A percentile compares a stretch with the other conserved stretches of the same genome.
Evolutionary conservation across 2,329 filamentous ascomycete species (phyloP).

Genomic region (Beauveria medogensis): DNA sequence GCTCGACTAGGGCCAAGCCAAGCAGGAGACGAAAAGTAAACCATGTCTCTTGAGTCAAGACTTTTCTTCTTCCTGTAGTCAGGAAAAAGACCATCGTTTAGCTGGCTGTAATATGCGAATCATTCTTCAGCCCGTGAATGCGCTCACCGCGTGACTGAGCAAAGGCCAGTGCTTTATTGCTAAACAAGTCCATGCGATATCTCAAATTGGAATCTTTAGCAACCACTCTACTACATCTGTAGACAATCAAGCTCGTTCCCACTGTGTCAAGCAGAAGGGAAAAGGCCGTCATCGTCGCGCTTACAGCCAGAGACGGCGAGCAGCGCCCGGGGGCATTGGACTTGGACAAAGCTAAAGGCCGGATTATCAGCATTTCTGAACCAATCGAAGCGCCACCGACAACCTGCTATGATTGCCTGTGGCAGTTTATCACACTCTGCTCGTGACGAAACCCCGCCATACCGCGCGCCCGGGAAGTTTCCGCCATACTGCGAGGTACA

Average conservation of each 20-base stretch:
- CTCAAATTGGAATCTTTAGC: not conserved
- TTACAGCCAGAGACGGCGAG: conserved; percentile 31
- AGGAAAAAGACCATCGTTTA: too few relatives aligned
- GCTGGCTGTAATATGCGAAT: too few relatives aligned
- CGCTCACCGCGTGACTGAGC: too few relatives aligned
- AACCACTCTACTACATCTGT: not conserved
- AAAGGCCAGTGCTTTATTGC: too few relatives aligned
- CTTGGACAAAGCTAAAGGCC: conserved; percentile 43
- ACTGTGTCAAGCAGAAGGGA: not conserved
- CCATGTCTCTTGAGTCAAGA: too few relatives aligned
- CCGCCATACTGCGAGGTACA: conserved; percentile 41
- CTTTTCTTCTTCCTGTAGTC: too few relatives aligned
- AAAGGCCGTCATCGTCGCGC: conserved; percentile 21
- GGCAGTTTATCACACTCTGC: conserved; percentile 47
- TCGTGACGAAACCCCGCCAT: conserved; percentile 47
- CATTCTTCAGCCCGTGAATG: too few relatives aligned
- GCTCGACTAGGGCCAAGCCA: too few relatives aligned
- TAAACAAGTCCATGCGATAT: too few relatives aligned
- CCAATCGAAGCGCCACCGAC: conserved; percentile 59
- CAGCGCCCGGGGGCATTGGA: conserved; percentile 45
- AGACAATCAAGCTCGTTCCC: not conserved
- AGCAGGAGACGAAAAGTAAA: too few relatives aligned
- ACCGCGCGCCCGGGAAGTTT: conserved; percentile 37
- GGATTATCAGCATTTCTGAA: conserved; percentile 53
- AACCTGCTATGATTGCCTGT: conserved; percentile 44